Conservation (phyloP, 2,329 filamentous ascomycete species). For the Helminthosporium solani region DNA sequence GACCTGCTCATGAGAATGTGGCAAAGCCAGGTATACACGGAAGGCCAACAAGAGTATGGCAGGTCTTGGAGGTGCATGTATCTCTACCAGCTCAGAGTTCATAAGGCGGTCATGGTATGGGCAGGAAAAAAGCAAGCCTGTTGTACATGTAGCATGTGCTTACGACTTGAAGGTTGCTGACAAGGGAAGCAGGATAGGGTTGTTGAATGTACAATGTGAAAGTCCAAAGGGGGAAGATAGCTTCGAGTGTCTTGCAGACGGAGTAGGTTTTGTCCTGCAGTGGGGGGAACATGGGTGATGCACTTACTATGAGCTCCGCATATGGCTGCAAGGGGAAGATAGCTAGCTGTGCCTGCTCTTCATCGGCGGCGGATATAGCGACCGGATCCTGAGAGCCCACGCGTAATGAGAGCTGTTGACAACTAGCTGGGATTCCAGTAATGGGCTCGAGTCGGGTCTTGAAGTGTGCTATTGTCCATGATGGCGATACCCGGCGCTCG, state of each 20-base stretch:
- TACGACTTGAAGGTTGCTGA: slow-evolving; percentile 5
- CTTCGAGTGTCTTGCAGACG: slow-evolving; percentile 10
- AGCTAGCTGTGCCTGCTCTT: slow-evolving; percentile 67
- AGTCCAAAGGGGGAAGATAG: slow-evolving; percentile 28
- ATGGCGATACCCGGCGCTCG: slow-evolving; percentile 87
- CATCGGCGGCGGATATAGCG: slow-evolving; percentile 67
- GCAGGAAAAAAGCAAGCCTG: slow-evolving; percentile 14
- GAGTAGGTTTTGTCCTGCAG: slow-evolving; percentile 18
- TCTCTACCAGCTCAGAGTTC: slow-evolving; percentile 5
- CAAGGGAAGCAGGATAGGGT: slow-evolving; percentile 12
- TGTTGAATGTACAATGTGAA: slow-evolving; percentile 29
- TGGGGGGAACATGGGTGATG: slow-evolving; percentile 14
- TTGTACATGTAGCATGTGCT: slow-evolving; percentile 7
- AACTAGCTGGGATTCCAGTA: slow-evolving; percentile 82
- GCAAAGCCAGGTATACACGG: slow-evolving; percentile 16
- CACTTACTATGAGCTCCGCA: slow-evolving; percentile 77
- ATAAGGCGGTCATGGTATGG: slow-evolving; percentile 6
- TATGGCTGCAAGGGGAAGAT: slow-evolving; percentile 70
- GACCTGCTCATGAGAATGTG: no score
- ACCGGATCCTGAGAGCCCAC: slow-evolving; percentile 62
- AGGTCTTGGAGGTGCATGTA: slow-evolving; percentile 22
- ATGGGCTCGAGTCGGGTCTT: slow-evolving; percentile 88
- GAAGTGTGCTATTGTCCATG: slow-evolving; percentile 83
- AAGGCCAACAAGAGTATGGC: slow-evolving; percentile 20
- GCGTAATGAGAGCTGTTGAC: slow-evolving; percentile 74